phyloP scores from a whole-genome alignment of 2,329 filamentous ascomycete genomes.

The Alternaria alternata region DNA sequence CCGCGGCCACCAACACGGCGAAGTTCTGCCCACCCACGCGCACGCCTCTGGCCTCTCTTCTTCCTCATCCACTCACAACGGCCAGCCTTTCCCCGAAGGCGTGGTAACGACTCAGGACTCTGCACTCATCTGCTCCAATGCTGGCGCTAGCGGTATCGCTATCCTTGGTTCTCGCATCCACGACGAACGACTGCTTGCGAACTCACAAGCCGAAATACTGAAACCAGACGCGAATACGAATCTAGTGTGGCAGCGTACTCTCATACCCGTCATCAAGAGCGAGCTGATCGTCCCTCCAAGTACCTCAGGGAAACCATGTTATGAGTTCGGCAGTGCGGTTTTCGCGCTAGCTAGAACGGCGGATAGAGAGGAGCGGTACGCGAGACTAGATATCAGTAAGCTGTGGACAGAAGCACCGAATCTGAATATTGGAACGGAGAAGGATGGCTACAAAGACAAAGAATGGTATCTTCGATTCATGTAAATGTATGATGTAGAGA shows the following conservation, averaged over 20 bases:
- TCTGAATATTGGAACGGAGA: background rate
- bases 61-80: background rate
- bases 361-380: constrained; percentile 23
- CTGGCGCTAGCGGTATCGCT: constrained; percentile 40
- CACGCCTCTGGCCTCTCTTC: background rate
- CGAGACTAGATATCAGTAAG: constrained; percentile 18
- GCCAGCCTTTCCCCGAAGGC: constrained; percentile 25
- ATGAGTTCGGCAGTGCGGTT: constrained; percentile 30
- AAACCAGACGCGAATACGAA: constrained; percentile 50
- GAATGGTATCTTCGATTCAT: background rate
- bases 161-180: background rate
- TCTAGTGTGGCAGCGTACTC: constrained; percentile 44
- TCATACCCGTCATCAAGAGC: constrained; percentile 37
- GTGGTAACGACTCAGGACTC: constrained; percentile 16
- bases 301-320: no score
- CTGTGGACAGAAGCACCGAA: constrained; percentile 37
- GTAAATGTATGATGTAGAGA: no score
- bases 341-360: constrained; percentile 33
- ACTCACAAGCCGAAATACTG: constrained; percentile 20
- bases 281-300: background rate
- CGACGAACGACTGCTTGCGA: background rate
- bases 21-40: constrained; percentile 22
- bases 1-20: constrained; percentile 27
- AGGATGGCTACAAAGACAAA: background rate
- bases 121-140: constrained; percentile 36